Evolutionary conservation across 1,139 yeast genomes (phyloP).

Genomic region (Candida glucosophila): DNA sequence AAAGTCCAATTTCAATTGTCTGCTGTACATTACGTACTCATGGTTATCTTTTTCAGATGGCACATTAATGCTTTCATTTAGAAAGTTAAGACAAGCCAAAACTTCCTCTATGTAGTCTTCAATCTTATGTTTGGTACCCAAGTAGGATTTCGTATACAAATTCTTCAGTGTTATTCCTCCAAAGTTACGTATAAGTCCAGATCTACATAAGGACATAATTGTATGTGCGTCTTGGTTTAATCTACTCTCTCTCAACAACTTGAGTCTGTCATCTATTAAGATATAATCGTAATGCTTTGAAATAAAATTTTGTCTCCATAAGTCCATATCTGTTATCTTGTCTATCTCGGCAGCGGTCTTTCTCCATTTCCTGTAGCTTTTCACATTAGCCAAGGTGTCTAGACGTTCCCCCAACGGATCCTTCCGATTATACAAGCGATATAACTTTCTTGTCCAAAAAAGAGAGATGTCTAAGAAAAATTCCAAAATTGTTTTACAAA

Average conservation of each 20-base stretch:
- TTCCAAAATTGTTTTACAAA: conserved; percentile 54
- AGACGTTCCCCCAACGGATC: conserved; percentile 34
- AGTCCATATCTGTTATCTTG: conserved; percentile 56
- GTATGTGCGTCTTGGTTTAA: conserved; percentile 45
- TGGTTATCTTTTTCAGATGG: conserved; percentile 16
- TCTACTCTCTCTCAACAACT: conserved; percentile 56
- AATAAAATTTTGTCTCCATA: conserved; percentile 82
- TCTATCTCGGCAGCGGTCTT: conserved; percentile 53
- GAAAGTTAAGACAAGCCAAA: conserved; percentile 53
- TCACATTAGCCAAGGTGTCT: conserved; percentile 31
- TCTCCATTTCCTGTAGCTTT: conserved; percentile 55
- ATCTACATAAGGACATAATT: conserved; percentile 64
- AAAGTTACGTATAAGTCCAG: conserved; percentile 80
- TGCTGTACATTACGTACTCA: conserved; percentile 37
- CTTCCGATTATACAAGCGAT: conserved; percentile 27
- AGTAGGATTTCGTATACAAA: conserved; percentile 70
- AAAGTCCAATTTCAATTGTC: conserved; percentile 66
- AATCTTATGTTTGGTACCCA: conserved; percentile 81
- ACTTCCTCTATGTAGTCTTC: conserved; percentile 83
- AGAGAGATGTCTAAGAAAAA: conserved; percentile 49
- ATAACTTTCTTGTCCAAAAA: conserved; percentile 48
- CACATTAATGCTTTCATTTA: conserved; percentile 30
- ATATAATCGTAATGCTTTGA: conserved; percentile 79
- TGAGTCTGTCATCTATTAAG: conserved; percentile 67
- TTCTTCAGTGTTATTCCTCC: conserved; percentile 84